Conservation (phyloP, 2,329 filamentous ascomycete genomes). For the Aspergillus eucalypticola region DNA sequence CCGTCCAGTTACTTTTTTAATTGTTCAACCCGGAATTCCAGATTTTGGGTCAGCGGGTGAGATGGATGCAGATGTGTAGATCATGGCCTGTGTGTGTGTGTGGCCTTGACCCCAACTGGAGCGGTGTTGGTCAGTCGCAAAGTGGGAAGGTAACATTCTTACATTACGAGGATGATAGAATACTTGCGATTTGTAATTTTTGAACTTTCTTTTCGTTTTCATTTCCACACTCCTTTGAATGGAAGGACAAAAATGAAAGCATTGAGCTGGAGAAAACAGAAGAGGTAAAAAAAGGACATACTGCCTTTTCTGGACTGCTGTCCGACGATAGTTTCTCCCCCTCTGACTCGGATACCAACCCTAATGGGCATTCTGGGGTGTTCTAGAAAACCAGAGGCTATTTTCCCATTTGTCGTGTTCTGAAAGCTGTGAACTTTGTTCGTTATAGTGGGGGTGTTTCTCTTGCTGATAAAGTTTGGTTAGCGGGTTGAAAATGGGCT, state of each 20-base stretch:
- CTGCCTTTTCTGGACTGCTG: conserved; percentile 1
- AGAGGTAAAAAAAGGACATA: not conserved
- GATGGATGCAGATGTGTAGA: not conserved
- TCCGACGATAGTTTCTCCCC: not conserved
- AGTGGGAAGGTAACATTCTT: too few species aligned
- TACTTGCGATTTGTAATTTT: too few species aligned
- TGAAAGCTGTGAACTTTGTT: conserved; percentile 5
- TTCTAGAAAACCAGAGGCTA: conserved; percentile 3
- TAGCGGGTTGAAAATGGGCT: not conserved
- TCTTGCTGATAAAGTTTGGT: not conserved
- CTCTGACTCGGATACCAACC: not conserved
- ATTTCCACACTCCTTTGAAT: too few species aligned
- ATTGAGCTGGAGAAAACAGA: too few species aligned
- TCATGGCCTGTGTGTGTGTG: not conserved
- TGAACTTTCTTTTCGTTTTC: too few species aligned
- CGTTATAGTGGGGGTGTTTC: not conserved
- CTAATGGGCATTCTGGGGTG: not conserved
- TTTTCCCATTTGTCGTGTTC: conserved; percentile 8
- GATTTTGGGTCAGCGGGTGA: not conserved
- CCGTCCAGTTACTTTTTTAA: not conserved
- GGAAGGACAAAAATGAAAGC: too few species aligned
- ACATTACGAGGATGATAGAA: too few species aligned
- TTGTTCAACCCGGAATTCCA: not conserved
- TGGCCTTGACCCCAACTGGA: too few species aligned
- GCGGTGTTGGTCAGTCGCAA: too few species aligned